phyloP scores from a whole-genome alignment of 2,329 filamentous ascomycete genomes.

The Xylaria polymorpha region DNA sequence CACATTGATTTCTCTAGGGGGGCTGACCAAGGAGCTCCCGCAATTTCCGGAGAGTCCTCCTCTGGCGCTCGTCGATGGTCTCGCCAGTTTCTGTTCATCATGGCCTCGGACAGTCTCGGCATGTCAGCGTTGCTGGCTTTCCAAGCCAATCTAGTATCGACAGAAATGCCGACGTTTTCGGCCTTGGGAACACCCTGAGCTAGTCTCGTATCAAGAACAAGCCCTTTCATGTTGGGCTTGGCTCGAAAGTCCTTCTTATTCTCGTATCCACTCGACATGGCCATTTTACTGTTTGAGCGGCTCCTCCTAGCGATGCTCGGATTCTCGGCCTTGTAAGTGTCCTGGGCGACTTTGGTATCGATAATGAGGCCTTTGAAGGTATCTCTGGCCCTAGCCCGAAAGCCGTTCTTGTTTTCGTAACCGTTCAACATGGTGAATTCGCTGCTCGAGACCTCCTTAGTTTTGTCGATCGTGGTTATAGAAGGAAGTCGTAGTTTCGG shows the following conservation, averaged over 20 bases:
- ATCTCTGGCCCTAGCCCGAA: slow-evolving; percentile 26
- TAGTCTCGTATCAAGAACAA: slow-evolving; percentile 20
- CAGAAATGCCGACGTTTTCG: slow-evolving; percentile 6
- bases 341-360: slow-evolving; percentile 24
- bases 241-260: slow-evolving; percentile 19
- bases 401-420: slow-evolving; percentile 16
- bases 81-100: slow-evolving; percentile 43
- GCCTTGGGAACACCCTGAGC: slow-evolving; percentile 4
- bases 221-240: slow-evolving; percentile 13
- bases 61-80: slow-evolving; percentile 38
- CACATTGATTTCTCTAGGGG: slow-evolving; percentile 39
- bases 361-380: slow-evolving; percentile 27
- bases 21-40: slow-evolving; percentile 36
- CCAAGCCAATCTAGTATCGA: slow-evolving; percentile 5
- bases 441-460: neutral
- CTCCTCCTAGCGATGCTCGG: neutral
- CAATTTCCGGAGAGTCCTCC: neutral
- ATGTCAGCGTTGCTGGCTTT: slow-evolving; percentile 21
- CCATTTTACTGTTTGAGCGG: neutral
- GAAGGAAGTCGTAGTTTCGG: neutral
- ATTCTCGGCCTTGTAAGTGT: slow-evolving; percentile 1
- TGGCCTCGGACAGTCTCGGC: slow-evolving; percentile 37
- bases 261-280: neutral
- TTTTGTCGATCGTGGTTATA: neutral
- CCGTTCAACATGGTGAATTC: slow-evolving; percentile 17